These are phyloP conservation scores for Amanita rimosa DNA, from an alignment of 768 basidiomycete species.

Conservation along the genomic window DNA sequence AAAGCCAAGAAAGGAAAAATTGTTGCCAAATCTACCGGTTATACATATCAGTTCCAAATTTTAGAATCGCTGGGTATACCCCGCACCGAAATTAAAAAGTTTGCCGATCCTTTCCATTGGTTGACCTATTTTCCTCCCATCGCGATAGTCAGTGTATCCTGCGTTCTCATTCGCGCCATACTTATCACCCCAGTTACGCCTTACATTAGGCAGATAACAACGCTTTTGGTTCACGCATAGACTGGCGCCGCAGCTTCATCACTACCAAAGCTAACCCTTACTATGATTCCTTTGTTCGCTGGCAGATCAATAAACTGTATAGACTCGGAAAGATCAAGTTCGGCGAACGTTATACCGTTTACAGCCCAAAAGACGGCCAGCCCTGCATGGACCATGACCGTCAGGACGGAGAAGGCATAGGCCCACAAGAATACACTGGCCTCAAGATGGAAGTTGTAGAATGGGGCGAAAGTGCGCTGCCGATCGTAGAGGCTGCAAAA, in stretches of 20 bases:
- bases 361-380: constrained; percentile 97
- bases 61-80: constrained; percentile 92
- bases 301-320: constrained; percentile 94
- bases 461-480: constrained; percentile 43
- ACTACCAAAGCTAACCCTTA: constrained; percentile 96
- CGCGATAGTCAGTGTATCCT: constrained; percentile 50
- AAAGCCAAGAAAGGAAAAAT: constrained; percentile 97
- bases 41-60: constrained; percentile 98
- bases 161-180: background rate
- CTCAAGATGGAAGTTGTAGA: constrained; percentile 89
- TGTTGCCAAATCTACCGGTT: constrained; percentile 83
- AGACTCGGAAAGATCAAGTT: constrained; percentile 90
- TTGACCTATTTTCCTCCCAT: constrained; percentile 93
- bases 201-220: constrained; percentile 50
- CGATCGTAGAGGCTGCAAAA: constrained; percentile 32
- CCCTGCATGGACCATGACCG: constrained; percentile 99
- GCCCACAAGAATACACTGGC: constrained; percentile 91
- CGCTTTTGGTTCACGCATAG: constrained; percentile 86
- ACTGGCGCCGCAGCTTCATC: constrained; percentile 92
- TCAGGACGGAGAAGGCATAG: constrained; percentile 85
- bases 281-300: constrained; percentile 93
- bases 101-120: constrained; percentile 94
- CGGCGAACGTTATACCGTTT: constrained; percentile 96
- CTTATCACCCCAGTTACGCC: background rate
- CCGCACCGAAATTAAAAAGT: constrained; percentile 84